Base-by-base conservation (phyloP, 2,329 filamentous ascomycete species). In the Cercospora janseana region DNA sequence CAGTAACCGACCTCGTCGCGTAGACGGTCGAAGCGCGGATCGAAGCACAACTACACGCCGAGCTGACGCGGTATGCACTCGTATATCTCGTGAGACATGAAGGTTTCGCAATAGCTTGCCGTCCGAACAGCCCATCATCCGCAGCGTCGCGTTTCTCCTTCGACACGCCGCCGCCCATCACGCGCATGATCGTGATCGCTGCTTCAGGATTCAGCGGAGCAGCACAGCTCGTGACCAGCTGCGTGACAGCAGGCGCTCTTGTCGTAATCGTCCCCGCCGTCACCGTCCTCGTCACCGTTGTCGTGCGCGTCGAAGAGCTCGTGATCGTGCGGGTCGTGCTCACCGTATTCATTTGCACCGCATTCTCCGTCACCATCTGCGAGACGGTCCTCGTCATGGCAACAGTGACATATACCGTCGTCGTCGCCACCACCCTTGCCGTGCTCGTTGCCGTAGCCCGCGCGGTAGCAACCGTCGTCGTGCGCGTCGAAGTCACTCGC, bases 41-140 rank as follows among this genome's bases (percentile, higher is more conserved):
- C 15, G 43, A 35, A 29, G 43, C 43, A 35, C 43, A 46, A 9
- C 29, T 46, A 8, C 43, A 46, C 1, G 43, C 43, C 8, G 43
- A 46, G 7, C 43, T 46, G 1, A 21, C n/a, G 1, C 18, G 13
- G 20, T 15, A 46, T 10, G 43, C 43, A 24, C 29, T 46, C 9
- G 28, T 23, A 8, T 46, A 46, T 16, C 12, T 16, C 4, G 20
- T 23, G 20, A 35, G 23, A 16, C 43, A 46, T n/a, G 43, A n/a
- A 4, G 43, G 43, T 31, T 46, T 46, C 7, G 29, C 43, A 4
- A 46, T 6, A 1, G 28, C 43, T 46, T 46, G 43, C 35, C 43
- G 28, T 31, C 35, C 29, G 12, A 35, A 24, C 4, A 46, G 31
- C 20, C 24, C 12, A 10, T 46, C 16, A 15, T 7, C 18, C 4